Evolutionary conservation across 2,329 filamentous ascomycete species (phyloP), one percentile per base, ranked within the genome.

Genomic region (Septoria linicola): DNA sequence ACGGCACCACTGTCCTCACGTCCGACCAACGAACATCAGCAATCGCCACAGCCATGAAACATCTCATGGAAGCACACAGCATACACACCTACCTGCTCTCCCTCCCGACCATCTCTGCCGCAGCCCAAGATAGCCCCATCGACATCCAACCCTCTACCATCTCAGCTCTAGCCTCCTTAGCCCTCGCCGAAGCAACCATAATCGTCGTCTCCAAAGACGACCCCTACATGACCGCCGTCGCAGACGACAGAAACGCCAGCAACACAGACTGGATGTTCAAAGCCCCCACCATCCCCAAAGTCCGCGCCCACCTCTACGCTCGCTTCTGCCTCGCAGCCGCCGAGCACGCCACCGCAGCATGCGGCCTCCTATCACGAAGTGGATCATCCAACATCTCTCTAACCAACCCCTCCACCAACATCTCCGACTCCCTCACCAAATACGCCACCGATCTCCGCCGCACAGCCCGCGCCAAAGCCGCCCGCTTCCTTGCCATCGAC

Each of bases 201-300:
- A 80, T 96, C 1, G 89, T 89, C 0, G 89, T 97, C 1, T 70
- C 95, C 42, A 97, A 97, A 63, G 92, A 97, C 66, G 93, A 99
- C 64, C 90, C 92, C 0, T 97, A 96, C 65, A 87, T 92, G 1
- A 84, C 87, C 1, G 81, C 85, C 5, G 85, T 95, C 2, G 83
- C 89, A 1, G 88, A 95, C 63, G 82, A 85, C 50, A 80, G 91
- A 41, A 95, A 95, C 66, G 82, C 85, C 46, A 83, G 85, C 60
- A 89, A 91, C 68, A 89, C 81, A 55, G 92, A 97, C 60, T 99
- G 92, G 92, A 97, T 97, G 90, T 95, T 93, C 69, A 89, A 87
- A 63, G 81, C 89, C 0, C 89, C 92, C 0, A 83, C 89, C 43
- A 88, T 96, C 41, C 87, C 90, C 23, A 91, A 92, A 66, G 90